A percentile compares a stretch with the other conserved stretches of the same genome.
Evolutionary conservation across 805 yeast species (phyloP).

Genomic region (Kuraishia piskuri): DNA sequence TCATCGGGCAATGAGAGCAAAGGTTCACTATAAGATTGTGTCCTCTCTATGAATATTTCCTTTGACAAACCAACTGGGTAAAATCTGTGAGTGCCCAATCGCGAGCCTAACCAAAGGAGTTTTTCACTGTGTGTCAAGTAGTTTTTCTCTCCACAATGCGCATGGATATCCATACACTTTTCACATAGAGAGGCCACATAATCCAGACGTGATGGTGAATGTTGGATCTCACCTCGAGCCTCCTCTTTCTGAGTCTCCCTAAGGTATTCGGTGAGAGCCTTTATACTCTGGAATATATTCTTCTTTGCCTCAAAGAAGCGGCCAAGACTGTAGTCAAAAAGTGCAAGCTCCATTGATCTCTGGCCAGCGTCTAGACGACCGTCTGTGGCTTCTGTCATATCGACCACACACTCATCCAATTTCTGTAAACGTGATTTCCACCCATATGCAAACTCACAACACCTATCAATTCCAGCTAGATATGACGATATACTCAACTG

Average conservation of each 20-base stretch:
- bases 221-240: neutral
- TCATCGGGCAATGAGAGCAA: neutral
- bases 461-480: neutral
- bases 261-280: constrained; percentile 3
- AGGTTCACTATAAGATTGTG: neutral
- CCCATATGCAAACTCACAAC: neutral
- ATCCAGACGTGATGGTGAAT: neutral
- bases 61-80: constrained; percentile 3
- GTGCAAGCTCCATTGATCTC: neutral
- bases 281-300: constrained; percentile 2
- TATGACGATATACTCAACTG: too few relatives aligned
- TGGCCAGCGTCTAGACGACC: constrained; percentile 1
- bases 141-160: neutral
- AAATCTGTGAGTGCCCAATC: constrained; percentile 1
- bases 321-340: neutral
- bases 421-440: neutral
- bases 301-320: neutral
- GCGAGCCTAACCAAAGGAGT: constrained; percentile 16
- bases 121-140: constrained; percentile 10
- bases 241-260: constrained; percentile 5
- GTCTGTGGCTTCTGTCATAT: neutral
- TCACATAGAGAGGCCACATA: constrained; percentile 6
- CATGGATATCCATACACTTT: constrained; percentile 8
- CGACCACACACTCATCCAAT: neutral
- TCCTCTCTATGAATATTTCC: constrained; percentile 3